Base-by-base conservation (phyloP, 176 grass and related monocot genomes). In the Triticum aestivum region DNA sequence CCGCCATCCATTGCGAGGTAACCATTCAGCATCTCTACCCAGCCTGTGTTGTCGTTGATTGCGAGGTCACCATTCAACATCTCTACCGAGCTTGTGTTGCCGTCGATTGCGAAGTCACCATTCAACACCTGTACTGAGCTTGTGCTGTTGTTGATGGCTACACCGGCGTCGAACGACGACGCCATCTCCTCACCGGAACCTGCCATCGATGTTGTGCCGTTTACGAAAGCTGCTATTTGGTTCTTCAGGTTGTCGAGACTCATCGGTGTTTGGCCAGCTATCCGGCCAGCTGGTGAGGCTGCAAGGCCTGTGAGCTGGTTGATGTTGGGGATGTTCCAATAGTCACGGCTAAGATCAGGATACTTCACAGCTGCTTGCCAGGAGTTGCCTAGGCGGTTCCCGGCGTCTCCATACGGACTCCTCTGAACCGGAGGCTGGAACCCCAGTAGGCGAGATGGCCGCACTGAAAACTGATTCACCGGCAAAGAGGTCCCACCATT, bases 161-260 rank as follows among this genome's bases (percentile, higher is more conserved):
- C 51, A 18, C 18, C 15, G 15, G 76, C 74, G 59, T 82, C 61
- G 12, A 51, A 79, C 8, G 32, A 21, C 5, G 20, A 21, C 5
- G 20, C 44, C 26, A 47, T 29, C 9, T 91, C 65, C 2, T 82
- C 9, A 11, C 14, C 3, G 9, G 83, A n/a, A 81, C 72, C 20
- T 32, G 73, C 15, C 42, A 79, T 24, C 37, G 81, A 9, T 13
- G 27, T 6, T 0, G 26, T 58, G 30, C 23, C 87, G 6, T 49
- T 65, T 17, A 70, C 5, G 58, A 83, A 41, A 17, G 20, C 56
- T 52, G 61, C 3, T 6, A 69, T 65, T 78, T 77, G 59, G 12
- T 68, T 74, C 17, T 78, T 45, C 38, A 32, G 51, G 20, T 75
- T 61, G 77, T 68, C 78, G 47, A 45, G 45, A 9, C 83, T 74